These are phyloP conservation scores for Zasmidium cellare DNA, from an alignment of 2,329 filamentous ascomycete genomes.

Conservation along the genomic window DNA sequence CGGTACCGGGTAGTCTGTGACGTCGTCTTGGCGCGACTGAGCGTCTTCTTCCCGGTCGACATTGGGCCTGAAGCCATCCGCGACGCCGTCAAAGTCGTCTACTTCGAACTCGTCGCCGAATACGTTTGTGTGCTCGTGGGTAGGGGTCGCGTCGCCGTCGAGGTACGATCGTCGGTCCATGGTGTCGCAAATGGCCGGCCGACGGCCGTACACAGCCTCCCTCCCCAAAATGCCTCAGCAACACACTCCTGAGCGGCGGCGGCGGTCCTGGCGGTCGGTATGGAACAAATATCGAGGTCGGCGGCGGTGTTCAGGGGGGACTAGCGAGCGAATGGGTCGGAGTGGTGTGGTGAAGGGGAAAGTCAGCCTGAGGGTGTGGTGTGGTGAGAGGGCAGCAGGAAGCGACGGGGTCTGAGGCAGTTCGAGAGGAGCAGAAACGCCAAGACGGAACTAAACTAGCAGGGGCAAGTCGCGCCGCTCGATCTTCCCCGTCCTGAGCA, in stretches of 20 bases:
- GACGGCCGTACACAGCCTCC: constrained; percentile 23
- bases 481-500: neutral
- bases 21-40: constrained; percentile 22
- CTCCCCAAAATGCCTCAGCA: constrained; percentile 15
- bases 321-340: constrained; percentile 4
- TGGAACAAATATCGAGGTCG: neutral
- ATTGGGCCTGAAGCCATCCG: constrained; percentile 47
- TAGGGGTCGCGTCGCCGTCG: constrained; percentile 30
- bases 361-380: neutral
- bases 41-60: constrained; percentile 27
- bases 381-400: neutral
- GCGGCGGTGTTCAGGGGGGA: neutral
- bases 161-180: constrained; percentile 30
- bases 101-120: constrained; percentile 52
- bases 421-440: neutral
- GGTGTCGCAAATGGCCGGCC: constrained; percentile 18
- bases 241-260: neutral
- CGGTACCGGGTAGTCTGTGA: constrained; percentile 31
- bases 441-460: neutral
- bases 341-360: neutral
- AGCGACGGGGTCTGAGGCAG: neutral
- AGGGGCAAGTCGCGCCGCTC: neutral
- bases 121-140: constrained; percentile 42
- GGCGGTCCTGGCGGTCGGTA: neutral
- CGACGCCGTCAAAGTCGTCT: constrained; percentile 42